These are phyloP conservation scores for Penicillium subrubescens DNA, from an alignment of 495 filamentous ascomycete species.

Conservation along the genomic window DNA sequence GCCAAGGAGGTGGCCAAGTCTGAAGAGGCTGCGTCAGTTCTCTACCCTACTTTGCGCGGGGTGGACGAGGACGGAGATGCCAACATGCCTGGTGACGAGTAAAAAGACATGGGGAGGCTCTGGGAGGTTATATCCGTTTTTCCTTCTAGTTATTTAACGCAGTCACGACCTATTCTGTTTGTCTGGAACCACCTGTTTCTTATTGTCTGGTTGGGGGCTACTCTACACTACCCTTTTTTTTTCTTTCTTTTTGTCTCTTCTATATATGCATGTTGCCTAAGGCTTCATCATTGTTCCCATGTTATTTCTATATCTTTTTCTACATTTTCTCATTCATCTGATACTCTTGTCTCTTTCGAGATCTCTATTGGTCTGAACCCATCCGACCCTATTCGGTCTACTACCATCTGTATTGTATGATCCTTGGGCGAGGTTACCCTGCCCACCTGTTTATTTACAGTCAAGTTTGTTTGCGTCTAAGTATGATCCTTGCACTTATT, in stretches of 20 bases:
- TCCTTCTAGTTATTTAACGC: constrained; percentile 22
- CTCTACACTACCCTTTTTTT: constrained; percentile 8
- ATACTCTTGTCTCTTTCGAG: background rate
- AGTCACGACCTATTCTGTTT: constrained; percentile 26
- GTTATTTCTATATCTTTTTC: background rate
- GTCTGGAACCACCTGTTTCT: background rate
- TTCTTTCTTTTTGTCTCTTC: constrained; percentile 6
- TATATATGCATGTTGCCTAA: background rate
- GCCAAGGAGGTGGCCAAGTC: constrained; percentile 25
- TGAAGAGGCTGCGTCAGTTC: constrained; percentile 29
- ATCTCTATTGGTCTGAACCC: background rate
- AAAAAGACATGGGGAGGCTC: background rate
- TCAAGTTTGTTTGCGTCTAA: constrained; percentile 27
- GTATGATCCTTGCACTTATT: background rate
- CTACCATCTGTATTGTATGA: constrained; percentile 20
- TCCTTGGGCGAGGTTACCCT: constrained; percentile 9
- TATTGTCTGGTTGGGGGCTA: constrained; percentile 5
- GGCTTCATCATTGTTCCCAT: background rate
- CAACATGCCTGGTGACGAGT: constrained; percentile 38
- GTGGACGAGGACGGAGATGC: constrained; percentile 46
- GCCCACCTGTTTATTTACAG: constrained; percentile 25
- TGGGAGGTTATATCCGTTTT: background rate
- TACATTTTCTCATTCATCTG: background rate
- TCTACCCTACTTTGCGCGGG: constrained; percentile 52
- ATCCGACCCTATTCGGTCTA: constrained; percentile 1